Percentiles rank a stretch among this genome's conserved stretches.
Evolutionary conservation across 73 alveolate genomes (phyloP).

Genomic region (Symbiodinium natans): DNA sequence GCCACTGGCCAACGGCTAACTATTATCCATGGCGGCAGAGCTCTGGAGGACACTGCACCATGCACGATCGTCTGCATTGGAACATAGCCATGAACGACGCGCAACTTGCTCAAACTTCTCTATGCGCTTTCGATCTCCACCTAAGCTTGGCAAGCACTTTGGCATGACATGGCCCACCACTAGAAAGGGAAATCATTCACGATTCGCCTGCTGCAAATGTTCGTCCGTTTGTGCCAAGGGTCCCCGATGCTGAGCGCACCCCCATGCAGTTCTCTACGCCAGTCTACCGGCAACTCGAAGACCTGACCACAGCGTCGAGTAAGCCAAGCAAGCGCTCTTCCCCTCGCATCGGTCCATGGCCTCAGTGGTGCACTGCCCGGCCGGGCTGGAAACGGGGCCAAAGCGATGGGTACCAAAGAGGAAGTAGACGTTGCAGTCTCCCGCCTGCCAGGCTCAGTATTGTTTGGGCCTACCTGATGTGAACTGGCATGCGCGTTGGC

Average conservation of each 20-base stretch:
- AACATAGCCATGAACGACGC: neutral
- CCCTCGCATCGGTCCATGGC: neutral
- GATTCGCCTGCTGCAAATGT: no score
- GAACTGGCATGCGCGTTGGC: no score
- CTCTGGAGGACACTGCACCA: no score
- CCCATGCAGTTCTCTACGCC: constrained; percentile 26
- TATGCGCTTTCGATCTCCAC: neutral
- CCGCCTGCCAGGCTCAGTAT: no score
- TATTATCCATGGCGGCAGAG: no score
- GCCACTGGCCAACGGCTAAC: no score
- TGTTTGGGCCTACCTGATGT: no score
- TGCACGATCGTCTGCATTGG: no score
- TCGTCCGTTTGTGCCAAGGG: neutral
- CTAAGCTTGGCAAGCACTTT: neutral
- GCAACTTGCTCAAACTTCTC: neutral
- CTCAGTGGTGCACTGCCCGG: constrained; percentile 55
- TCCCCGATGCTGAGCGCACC: neutral
- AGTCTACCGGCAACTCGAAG: constrained; percentile 20
- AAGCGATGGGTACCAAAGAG: constrained; percentile 51
- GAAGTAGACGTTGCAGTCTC: constrained; percentile 30
- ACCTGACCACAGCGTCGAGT: neutral
- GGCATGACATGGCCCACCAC: no score
- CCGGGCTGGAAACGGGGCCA: constrained; percentile 35
- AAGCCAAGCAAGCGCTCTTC: neutral
- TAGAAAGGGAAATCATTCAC: no score